Base-by-base conservation (phyloP, 805 yeast species). In the Blastobotrys mokoenaii region DNA sequence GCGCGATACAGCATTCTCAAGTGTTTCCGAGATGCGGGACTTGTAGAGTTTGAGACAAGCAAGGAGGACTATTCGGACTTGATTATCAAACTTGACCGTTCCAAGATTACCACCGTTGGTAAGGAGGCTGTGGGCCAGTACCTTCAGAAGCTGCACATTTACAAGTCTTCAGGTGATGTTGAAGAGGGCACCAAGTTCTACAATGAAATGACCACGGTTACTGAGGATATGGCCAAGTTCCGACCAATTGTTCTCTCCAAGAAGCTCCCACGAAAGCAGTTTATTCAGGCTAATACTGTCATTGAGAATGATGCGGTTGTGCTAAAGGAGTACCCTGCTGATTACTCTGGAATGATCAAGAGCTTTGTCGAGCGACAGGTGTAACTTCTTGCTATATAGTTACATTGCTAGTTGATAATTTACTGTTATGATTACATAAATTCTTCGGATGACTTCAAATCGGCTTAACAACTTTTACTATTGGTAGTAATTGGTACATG, bases 1-100 rank as follows among this genome's bases (percentile, higher is more conserved):
- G 96, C 95, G 2, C 73, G 96, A 63, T 87, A 74, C 65, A 85
- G 93, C 29, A 86, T 87, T 54, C 72, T 84, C 73, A 84, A 84
- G 67, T 74, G 81, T 11, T 79, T 84, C 60, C 65, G 83, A 56
- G 72, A 78, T 44, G 81, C 87, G 0, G 80, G 83, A 25, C 80
- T 86, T 34, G 79, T 79, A 22, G 66, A 68, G 41, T 65, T 87
- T 42, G 71, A 70, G 32, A 68, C 71, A 55, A 58, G 73, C 11
- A 68, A 73, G 49, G 64, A 64, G 3, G 72, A 67, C 18, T 79
- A 57, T 57, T 70, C 75, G 31, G 94, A 86, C 56, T 68, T 87
- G 57, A 67, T 68, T 43, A 69, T 87, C 41, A 68, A 64, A 12
- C 61, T 86, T 39, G 84, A 86, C 58, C 68, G 75, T 46, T 54